phyloP scores from a whole-genome alignment of 169 alveolate species.

The Pseudocohnilembus persalinus region DNA sequence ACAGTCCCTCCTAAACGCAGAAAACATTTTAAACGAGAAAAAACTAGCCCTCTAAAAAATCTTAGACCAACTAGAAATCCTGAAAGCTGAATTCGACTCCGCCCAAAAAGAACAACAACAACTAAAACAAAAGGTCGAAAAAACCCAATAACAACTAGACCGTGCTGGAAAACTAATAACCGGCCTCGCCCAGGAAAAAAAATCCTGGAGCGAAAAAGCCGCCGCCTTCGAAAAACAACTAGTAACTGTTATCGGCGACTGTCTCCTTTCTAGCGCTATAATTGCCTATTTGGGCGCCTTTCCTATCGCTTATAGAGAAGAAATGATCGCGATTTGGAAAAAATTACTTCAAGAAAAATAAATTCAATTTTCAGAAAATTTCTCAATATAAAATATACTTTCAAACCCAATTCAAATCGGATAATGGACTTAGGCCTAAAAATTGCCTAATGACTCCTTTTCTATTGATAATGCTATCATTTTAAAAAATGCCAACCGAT shows the following conservation, averaged over 20 bases:
- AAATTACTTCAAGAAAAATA: conserved; percentile 45
- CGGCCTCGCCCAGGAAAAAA: conserved; percentile 73
- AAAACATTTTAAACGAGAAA: conserved; percentile 50
- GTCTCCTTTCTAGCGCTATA: conserved; percentile 80
- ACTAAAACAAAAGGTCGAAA: conserved; percentile 60
- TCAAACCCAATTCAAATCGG: conserved; percentile 76
- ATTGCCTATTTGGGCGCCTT: conserved; percentile 91
- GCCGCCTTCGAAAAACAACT: conserved; percentile 51
- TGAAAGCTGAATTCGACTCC: conserved; percentile 79
- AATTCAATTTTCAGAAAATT: conserved; percentile 58
- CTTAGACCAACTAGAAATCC: conserved; percentile 76
- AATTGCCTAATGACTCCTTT: conserved; percentile 60
- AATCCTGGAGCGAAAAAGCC: conserved; percentile 62
- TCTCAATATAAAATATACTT: conserved; percentile 55
- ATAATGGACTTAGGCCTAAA: conserved; percentile 61
- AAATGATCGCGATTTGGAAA: conserved; percentile 58
- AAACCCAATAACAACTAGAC: conserved; percentile 51
- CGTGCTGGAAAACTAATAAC: conserved; percentile 77
- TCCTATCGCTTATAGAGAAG: conserved; percentile 83
- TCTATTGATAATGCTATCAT: conserved; percentile 88
- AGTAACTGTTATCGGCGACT: conserved; percentile 80
- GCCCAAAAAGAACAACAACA: conserved; percentile 87
- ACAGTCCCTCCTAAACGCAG: conserved; percentile 46
- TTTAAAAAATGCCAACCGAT: conserved; percentile 70
- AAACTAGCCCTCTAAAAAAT: conserved; percentile 67